phyloP scores from a whole-genome alignment of 2,329 filamentous ascomycete genomes.

The Salinomyces thailandicus region DNA sequence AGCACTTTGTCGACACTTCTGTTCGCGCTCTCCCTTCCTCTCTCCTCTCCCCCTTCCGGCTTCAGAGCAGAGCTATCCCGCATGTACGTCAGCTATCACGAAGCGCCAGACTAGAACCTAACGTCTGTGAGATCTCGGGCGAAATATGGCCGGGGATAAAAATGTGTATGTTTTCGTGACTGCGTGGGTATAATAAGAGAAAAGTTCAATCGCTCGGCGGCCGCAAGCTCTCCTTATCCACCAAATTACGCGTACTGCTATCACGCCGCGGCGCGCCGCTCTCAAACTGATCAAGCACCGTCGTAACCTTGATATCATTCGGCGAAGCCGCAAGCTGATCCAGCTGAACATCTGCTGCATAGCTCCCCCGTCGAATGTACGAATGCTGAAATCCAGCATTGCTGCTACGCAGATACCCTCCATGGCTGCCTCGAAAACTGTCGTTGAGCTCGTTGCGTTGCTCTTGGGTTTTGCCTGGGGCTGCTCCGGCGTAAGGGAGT shows the following conservation, averaged over 20 bases:
- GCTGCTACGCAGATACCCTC: neutral
- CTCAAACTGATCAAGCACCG: conserved; percentile 13
- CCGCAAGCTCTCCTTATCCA: neutral
- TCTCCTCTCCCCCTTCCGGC: too few species aligned
- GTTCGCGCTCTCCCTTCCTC: too few species aligned
- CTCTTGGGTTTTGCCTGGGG: too few species aligned
- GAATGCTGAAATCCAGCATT: neutral
- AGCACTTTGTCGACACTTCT: too few species aligned
- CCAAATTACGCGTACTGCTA: neutral
- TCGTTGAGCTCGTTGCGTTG: neutral
- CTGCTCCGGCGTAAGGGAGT: conserved; percentile 1
- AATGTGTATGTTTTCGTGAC: too few species aligned
- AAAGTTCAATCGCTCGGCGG: neutral
- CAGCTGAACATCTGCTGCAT: conserved; percentile 20
- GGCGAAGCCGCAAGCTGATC: conserved; percentile 12
- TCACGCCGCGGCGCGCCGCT: conserved; percentile 1
- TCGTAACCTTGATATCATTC: conserved; percentile 12
- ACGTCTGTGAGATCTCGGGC: too few species aligned
- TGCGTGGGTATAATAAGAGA: too few species aligned
- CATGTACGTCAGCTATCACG: too few species aligned
- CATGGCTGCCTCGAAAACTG: neutral
- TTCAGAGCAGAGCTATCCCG: too few species aligned
- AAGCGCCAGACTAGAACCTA: too few species aligned
- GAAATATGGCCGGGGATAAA: too few species aligned
- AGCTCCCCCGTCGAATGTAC: neutral